Percentiles rank a stretch among this genome's conserved stretches.
These are phyloP conservation scores for Mortierella sp. DNA, from an alignment of 371 early-diverging fungal genomes.

Conservation along the genomic window DNA sequence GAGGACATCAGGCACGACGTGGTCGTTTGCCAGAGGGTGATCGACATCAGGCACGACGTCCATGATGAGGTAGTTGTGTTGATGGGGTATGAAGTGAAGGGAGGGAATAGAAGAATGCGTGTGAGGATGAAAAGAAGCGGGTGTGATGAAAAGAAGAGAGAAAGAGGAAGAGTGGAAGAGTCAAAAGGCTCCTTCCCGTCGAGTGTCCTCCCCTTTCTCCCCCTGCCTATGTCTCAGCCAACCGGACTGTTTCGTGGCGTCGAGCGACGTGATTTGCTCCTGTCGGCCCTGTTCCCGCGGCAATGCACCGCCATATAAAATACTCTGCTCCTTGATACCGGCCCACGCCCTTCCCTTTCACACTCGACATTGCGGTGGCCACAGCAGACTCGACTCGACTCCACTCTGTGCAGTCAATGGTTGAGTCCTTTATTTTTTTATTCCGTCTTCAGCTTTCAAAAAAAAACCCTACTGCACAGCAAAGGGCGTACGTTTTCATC, in stretches of 20 bases:
- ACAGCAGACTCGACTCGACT: background rate
- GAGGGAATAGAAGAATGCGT: background rate
- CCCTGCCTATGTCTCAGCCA: background rate
- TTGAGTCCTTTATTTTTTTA: background rate
- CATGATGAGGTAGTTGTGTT: slow-evolving; percentile 32
- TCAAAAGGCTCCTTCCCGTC: background rate
- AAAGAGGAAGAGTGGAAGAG: background rate
- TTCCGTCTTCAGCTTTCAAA: background rate
- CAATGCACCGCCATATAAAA: background rate
- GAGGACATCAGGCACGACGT: slow-evolving; percentile 41
- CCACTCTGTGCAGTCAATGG: slow-evolving; percentile 1
- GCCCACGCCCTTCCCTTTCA: no score
- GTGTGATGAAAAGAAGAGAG: background rate
- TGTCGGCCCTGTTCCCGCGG: background rate
- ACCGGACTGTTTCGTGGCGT: slow-evolving; percentile 14
- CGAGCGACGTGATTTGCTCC: background rate
- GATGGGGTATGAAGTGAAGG: background rate
- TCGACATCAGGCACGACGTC: slow-evolving; percentile 51
- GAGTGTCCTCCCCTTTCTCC: background rate
- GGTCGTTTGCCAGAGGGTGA: slow-evolving; percentile 25
- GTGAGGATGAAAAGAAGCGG: slow-evolving; percentile 13
- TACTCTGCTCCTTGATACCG: no score
- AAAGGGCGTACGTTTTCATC: background rate
- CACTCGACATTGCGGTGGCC: no score
- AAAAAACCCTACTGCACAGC: background rate